Conservation (phyloP, 2,329 filamentous ascomycete species). For the Hymenoscyphus occultus region DNA sequence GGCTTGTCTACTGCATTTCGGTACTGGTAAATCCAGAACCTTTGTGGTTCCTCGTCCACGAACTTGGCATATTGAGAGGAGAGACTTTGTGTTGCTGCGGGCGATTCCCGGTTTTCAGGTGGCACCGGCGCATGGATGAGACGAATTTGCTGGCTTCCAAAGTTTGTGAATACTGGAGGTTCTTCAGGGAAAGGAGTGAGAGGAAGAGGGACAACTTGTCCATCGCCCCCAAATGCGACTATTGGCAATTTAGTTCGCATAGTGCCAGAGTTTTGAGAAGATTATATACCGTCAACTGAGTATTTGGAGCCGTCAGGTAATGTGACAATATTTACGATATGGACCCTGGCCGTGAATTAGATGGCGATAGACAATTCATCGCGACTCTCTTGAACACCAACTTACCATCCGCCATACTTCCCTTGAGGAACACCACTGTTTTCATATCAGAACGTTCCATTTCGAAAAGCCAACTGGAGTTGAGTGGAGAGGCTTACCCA, state of each 20-base stretch:
- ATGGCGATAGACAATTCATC: not conserved
- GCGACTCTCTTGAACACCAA: not conserved
- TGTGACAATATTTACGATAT: slow-evolving; percentile 61
- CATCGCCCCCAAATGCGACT: slow-evolving; percentile 61
- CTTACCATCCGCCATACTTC: slow-evolving; percentile 32
- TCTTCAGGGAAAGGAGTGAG: slow-evolving; percentile 41
- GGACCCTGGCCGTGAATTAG: slow-evolving; percentile 39
- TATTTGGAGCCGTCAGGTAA: slow-evolving; percentile 46
- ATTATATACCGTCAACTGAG: slow-evolving; percentile 47
- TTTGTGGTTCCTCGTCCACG: slow-evolving; percentile 29
- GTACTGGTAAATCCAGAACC: slow-evolving; percentile 63
- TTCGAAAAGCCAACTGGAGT: not conserved
- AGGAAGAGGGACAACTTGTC: slow-evolving; percentile 55
- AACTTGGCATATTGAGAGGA: slow-evolving; percentile 1
- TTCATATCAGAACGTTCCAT: not conserved
- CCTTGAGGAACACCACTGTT: slow-evolving; percentile 27
- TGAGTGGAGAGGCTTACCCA: not conserved
- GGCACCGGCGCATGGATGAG: slow-evolving; percentile 50
- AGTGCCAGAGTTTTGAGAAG: not conserved
- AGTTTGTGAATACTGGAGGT: slow-evolving; percentile 37
- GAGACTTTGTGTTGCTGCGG: not conserved
- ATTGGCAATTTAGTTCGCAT: not conserved
- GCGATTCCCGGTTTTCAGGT: slow-evolving; percentile 41
- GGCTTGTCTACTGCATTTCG: slow-evolving; percentile 45
- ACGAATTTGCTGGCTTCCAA: slow-evolving; percentile 54